Evolutionary conservation across 108 stramenopile genomes (phyloP), one percentile per base, ranked within the genome.

Genomic region (Nitzschia inconspicua): DNA sequence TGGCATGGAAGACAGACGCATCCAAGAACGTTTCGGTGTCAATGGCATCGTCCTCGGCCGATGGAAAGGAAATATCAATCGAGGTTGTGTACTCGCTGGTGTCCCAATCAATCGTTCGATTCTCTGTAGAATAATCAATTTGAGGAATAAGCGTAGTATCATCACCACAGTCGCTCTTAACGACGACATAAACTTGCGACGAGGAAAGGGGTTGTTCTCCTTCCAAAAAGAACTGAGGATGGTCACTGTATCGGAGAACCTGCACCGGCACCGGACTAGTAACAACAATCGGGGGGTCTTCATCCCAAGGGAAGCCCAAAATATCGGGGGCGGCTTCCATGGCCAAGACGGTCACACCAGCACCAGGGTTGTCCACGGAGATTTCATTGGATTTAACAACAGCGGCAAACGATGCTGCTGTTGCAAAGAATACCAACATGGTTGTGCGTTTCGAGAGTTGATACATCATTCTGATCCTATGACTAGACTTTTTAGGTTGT

Each of bases 21-120:
- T 6, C 3, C 34, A 55, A 36, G 30, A 50, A 50, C n/a, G 34
- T 36, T 4, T n/a, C 20, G 4, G 7, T 5, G n/a, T 55, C 18
- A 19, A 20, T 36, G 8, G 53, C 16, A 32, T 36, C 6, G 34
- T 23, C 19, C 3, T 32, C 30, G n/a, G n/a, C n/a, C n/a, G n/a
- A n/a, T n/a, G n/a, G n/a, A n/a, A n/a, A n/a, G n/a, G n/a, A n/a
- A 19, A 55, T 55, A 35, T 19, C 8, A 35, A 55, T 55, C 4
- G 53, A 55, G 11, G 34, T 27, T 6, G 53, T 55, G 34, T 55
- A 55, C 8, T 55, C 37, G 6, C 6, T 16, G 11, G 31, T 14
- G 18, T 55, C 53, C 53, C 53, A 55, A 36, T 8, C 53, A 8
- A 7, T 18, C 4, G 11, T 50, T 32, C 53, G 53, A 36, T 55